These are phyloP conservation scores for Helotiales sp. DNA, from an alignment of 2,329 filamentous ascomycete species.

Conservation along the genomic window DNA sequence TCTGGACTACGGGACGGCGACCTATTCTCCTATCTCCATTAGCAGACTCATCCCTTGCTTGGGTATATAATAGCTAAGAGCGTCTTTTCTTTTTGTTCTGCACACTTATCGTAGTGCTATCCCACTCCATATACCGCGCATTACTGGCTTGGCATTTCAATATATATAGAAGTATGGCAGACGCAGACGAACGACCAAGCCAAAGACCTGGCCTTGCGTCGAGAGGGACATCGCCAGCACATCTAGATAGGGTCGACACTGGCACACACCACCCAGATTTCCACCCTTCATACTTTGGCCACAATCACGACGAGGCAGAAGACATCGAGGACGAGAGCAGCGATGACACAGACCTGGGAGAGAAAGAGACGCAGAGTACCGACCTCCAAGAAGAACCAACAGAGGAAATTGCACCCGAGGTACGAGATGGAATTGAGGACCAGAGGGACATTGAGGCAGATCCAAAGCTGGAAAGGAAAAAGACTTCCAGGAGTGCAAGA, in stretches of 20 bases:
- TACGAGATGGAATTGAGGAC: slow-evolving; percentile 26
- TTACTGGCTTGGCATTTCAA: neutral
- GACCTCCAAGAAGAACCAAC: slow-evolving; percentile 8
- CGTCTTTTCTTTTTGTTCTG: neutral
- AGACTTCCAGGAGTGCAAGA: slow-evolving; percentile 23
- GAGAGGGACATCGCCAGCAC: slow-evolving; percentile 6
- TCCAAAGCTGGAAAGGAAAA: slow-evolving; percentile 21
- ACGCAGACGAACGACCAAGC: slow-evolving; percentile 4
- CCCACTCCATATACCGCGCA: neutral
- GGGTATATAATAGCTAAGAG: neutral
- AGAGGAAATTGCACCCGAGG: slow-evolving; percentile 23
- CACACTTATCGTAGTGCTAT: neutral
- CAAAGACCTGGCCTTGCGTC: slow-evolving; percentile 9
- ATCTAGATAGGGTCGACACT: slow-evolving; percentile 21
- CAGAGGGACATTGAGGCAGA: slow-evolving; percentile 28
- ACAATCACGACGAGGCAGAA: slow-evolving; percentile 10
- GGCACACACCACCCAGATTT: slow-evolving; percentile 28
- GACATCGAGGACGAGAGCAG: slow-evolving; percentile 8
- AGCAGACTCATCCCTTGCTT: too few species aligned
- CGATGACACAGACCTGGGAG: slow-evolving; percentile 12
- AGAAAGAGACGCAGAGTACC: slow-evolving; percentile 16
- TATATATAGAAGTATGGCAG: slow-evolving; percentile 12
- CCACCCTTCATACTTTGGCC: slow-evolving; percentile 13
- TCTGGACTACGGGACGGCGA: neutral
- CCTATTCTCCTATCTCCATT: neutral